phyloP scores from a whole-genome alignment of 257 asterid genomes.

The Ophiorrhiza pumila region DNA sequence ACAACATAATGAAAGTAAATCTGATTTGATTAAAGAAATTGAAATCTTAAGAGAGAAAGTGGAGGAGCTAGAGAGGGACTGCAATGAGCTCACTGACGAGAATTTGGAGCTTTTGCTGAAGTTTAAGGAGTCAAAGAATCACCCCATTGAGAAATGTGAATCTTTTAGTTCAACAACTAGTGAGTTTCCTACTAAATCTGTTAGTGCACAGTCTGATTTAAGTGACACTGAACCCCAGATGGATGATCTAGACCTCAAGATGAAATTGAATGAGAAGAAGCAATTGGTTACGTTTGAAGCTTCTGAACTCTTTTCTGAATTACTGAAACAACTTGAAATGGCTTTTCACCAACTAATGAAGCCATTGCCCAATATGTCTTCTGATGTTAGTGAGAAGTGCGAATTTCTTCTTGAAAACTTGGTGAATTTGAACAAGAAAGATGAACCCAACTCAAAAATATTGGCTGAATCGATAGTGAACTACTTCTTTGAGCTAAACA shows the following conservation, averaged over 20 bases:
- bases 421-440: slow-evolving; percentile 22
- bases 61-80: slow-evolving; percentile 71
- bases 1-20: slow-evolving; percentile 21
- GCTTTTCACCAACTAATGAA: slow-evolving; percentile 46
- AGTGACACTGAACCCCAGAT: slow-evolving; percentile 46
- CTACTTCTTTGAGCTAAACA: slow-evolving; percentile 54
- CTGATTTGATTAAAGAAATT: slow-evolving; percentile 38
- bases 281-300: slow-evolving; percentile 24
- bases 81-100: slow-evolving; percentile 82
- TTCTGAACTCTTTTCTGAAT: slow-evolving; percentile 26
- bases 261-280: slow-evolving; percentile 20
- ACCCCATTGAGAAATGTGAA: slow-evolving; percentile 26
- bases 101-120: slow-evolving; percentile 75
- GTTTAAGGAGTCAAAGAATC: slow-evolving; percentile 54
- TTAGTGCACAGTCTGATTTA: slow-evolving; percentile 48
- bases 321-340: slow-evolving; percentile 40
- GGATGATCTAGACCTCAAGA: slow-evolving; percentile 27
- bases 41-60: slow-evolving; percentile 58
- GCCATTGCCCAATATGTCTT: slow-evolving; percentile 31
- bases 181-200: slow-evolving; percentile 35
- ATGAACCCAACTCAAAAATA: slow-evolving; percentile 17
- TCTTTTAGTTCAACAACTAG: slow-evolving; percentile 46
- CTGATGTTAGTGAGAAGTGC: slow-evolving; percentile 25
- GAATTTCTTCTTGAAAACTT: slow-evolving; percentile 26
- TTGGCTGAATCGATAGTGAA: slow-evolving; percentile 27